Conservation (phyloP, 2,329 filamentous ascomycete species). For the Pochonia chlamydosporia region DNA sequence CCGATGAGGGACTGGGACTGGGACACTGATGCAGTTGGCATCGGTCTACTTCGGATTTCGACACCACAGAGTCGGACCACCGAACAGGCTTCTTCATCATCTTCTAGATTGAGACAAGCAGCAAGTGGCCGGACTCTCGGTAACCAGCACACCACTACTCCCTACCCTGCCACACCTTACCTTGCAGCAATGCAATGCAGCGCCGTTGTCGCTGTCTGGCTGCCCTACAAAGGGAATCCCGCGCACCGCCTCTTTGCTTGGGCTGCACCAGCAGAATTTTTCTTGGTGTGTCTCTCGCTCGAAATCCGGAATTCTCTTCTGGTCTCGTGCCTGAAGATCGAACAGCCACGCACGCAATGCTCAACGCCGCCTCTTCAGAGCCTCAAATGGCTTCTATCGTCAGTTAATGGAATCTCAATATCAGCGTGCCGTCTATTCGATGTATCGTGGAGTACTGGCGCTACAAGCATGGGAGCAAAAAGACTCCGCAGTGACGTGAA, state of each 20-base stretch:
- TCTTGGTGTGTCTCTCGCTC: neutral
- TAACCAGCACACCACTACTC: neutral
- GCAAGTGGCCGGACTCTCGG: neutral
- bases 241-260: neutral
- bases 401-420: too few relatives aligned
- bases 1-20: neutral
- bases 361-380: neutral
- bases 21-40: neutral
- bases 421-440: neutral
- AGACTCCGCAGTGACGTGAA: neutral
- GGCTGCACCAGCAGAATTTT: neutral
- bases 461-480: neutral
- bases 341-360: neutral
- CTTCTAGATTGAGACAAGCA: too few relatives aligned
- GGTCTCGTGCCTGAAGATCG: slow-evolving; percentile 2
- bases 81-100: neutral
- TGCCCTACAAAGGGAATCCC: neutral
- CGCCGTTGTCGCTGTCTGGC: neutral
- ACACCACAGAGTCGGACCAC: slow-evolving; percentile 1
- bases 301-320: neutral
- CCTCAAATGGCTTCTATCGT: neutral
- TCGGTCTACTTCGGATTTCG: neutral
- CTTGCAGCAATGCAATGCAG: neutral
- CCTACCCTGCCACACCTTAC: neutral
- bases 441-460: neutral